Conservation (phyloP, 2,329 filamentous ascomycete species). For the Escovopsis sp. region DNA sequence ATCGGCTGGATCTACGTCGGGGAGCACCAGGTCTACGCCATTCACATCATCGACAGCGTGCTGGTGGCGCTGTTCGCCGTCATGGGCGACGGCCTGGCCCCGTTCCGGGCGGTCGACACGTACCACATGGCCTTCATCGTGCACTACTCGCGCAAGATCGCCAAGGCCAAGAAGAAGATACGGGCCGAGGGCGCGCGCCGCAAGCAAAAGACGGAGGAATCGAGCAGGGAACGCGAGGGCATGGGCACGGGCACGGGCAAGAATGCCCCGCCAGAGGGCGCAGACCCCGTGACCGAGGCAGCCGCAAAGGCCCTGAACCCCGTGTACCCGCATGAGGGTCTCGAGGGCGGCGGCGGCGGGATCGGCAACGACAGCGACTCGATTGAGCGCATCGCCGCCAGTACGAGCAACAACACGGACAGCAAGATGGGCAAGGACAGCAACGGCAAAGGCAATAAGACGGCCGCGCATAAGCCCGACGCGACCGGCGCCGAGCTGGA, state of each 20-base stretch:
- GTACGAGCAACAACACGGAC: background rate
- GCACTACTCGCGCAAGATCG: conserved; percentile 37
- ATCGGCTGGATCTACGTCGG: conserved; percentile 84
- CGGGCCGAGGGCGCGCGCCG: conserved; percentile 29
- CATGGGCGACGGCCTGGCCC: conserved; percentile 55
- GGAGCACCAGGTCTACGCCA: conserved; percentile 50
- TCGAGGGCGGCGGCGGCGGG: background rate
- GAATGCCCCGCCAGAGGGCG: no score
- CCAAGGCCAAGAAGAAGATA: conserved; percentile 27
- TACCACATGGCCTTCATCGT: conserved; percentile 80
- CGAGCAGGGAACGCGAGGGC: background rate
- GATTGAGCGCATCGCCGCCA: conserved; percentile 2
- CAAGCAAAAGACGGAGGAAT: conserved; percentile 4
- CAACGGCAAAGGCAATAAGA: no score
- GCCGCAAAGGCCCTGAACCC: no score
- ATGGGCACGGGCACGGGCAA: background rate
- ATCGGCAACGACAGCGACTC: background rate
- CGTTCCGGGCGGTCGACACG: conserved; percentile 67
- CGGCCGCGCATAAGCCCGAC: background rate
- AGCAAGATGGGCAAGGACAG: no score
- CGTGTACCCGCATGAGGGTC: background rate
- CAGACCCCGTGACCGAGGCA: no score
- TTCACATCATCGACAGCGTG: conserved; percentile 57
- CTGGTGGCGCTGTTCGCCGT: conserved; percentile 57
- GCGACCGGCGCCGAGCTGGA: background rate